Conservation (phyloP, 2,329 filamentous ascomycete genomes). For the Nothomitra cinnamomea region DNA sequence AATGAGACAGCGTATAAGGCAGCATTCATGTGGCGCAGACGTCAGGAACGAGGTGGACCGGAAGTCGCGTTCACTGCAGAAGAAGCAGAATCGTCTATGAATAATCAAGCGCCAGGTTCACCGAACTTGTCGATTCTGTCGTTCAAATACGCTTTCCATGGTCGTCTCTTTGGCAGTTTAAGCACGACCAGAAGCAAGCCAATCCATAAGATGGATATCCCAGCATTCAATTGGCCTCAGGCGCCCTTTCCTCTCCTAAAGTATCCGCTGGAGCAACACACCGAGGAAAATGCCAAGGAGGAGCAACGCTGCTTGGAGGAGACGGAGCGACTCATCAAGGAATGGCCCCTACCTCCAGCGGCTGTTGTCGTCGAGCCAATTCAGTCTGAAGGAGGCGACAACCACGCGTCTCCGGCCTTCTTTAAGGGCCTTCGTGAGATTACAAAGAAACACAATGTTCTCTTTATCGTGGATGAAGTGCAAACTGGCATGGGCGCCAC, state of each 20-base stretch:
- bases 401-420: slow-evolving; percentile 77
- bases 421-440: slow-evolving; percentile 70
- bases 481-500: slow-evolving; percentile 88
- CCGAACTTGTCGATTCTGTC: slow-evolving; percentile 72
- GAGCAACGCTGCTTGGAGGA: slow-evolving; percentile 70
- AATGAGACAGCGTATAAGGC: slow-evolving; percentile 94
- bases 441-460: slow-evolving; percentile 58
- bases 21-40: slow-evolving; percentile 82
- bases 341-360: slow-evolving; percentile 61
- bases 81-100: slow-evolving; percentile 61
- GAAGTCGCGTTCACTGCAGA: slow-evolving; percentile 63
- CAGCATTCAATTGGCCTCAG: slow-evolving; percentile 88
- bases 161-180: slow-evolving; percentile 71
- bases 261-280: slow-evolving; percentile 71
- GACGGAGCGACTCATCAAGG: slow-evolving; percentile 64
- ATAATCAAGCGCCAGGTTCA: slow-evolving; percentile 62
- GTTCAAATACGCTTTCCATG: slow-evolving; percentile 81
- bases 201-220: slow-evolving; percentile 89
- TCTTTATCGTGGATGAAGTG: slow-evolving; percentile 86
- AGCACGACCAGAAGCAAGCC: slow-evolving; percentile 85
- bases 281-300: slow-evolving; percentile 61
- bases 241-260: slow-evolving; percentile 72
- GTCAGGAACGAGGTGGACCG: slow-evolving; percentile 61
- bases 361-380: slow-evolving; percentile 80
- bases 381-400: slow-evolving; percentile 87